Evolutionary conservation across 768 basidiomycete species (phyloP).

Genomic region (Punctularia strigosozonata): DNA sequence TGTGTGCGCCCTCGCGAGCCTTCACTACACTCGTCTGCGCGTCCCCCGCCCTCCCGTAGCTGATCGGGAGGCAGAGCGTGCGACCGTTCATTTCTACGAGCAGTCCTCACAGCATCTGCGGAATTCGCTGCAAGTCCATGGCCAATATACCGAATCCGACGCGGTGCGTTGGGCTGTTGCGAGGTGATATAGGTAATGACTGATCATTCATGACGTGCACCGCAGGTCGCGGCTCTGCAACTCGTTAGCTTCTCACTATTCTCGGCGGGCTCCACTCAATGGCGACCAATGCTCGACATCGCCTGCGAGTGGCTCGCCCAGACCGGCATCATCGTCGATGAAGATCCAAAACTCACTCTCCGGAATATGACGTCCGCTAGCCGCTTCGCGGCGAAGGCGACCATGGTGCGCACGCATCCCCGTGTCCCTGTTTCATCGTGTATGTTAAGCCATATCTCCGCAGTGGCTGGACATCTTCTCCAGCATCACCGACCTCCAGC

Average conservation of each 20-base stretch:
- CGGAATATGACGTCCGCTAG: slow-evolving; percentile 39
- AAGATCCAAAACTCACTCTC: slow-evolving; percentile 52
- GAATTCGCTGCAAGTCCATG: slow-evolving; percentile 39
- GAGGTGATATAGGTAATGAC: too few relatives aligned
- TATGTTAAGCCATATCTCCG: slow-evolving; percentile 6
- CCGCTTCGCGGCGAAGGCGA: slow-evolving; percentile 55
- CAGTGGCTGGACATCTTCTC: slow-evolving; percentile 77
- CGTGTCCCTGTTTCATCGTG: slow-evolving; percentile 3
- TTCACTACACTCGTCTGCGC: slow-evolving; percentile 64
- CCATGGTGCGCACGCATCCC: slow-evolving; percentile 42
- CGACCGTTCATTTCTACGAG: slow-evolving; percentile 47
- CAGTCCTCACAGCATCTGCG: slow-evolving; percentile 55
- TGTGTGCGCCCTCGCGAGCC: slow-evolving; percentile 62
- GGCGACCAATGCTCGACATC: slow-evolving; percentile 58
- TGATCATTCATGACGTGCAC: too few relatives aligned
- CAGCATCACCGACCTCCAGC: slow-evolving; percentile 44
- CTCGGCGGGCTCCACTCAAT: slow-evolving; percentile 55
- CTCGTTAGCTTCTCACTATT: slow-evolving; percentile 65
- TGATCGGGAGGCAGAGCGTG: slow-evolving; percentile 37
- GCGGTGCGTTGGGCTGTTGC: too few relatives aligned
- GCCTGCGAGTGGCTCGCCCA: slow-evolving; percentile 69
- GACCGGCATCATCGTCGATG: slow-evolving; percentile 48
- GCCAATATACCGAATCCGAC: slow-evolving; percentile 50
- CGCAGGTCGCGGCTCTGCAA: slow-evolving; percentile 71
- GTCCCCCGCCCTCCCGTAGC: slow-evolving; percentile 47